Evolutionary conservation across 1,284 basidiomycete genomes (phyloP).

Genomic region (Vanrija pseudolonga): DNA sequence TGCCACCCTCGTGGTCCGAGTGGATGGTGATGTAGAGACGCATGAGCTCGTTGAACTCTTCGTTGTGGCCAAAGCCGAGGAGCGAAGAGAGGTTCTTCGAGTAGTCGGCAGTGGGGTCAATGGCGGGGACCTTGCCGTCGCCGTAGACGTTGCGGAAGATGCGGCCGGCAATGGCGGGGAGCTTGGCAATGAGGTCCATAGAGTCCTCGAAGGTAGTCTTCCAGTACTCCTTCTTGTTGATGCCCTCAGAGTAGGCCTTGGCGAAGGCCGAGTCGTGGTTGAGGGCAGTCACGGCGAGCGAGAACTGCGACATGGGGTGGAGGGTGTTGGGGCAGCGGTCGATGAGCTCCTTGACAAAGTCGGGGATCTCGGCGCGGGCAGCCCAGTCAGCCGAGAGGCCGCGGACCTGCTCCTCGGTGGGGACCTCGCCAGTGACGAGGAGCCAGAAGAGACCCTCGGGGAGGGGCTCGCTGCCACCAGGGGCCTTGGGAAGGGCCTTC

Average conservation of each 20-base stretch:
- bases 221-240: conserved; percentile 98
- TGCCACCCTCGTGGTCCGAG: conserved; percentile 97
- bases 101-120: conserved; percentile 86
- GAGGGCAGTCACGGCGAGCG: conserved; percentile 83
- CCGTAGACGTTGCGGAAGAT: conserved; percentile 92
- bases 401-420: conserved; percentile 78
- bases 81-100: conserved; percentile 88
- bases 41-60: conserved; percentile 88
- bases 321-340: conserved; percentile 89
- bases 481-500: conserved; percentile 76
- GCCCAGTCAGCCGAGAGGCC: conserved; percentile 89
- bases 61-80: conserved; percentile 87
- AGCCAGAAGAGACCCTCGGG: conserved; percentile 96
- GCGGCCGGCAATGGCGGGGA: conserved; percentile 93
- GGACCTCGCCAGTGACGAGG: conserved; percentile 86
- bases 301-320: conserved; percentile 96
- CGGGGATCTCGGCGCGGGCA: conserved; percentile 78
- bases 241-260: conserved; percentile 87
- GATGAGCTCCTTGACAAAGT: conserved; percentile 88
- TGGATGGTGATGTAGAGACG: conserved; percentile 97
- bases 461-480: conserved; percentile 83
- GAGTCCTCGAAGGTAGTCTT: conserved; percentile 91
- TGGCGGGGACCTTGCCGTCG: conserved; percentile 80
- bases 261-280: conserved; percentile 98
- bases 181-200: conserved; percentile 97